Evolutionary conservation across 768 basidiomycete genomes (phyloP).

Genomic region (Auricularia cornea): DNA sequence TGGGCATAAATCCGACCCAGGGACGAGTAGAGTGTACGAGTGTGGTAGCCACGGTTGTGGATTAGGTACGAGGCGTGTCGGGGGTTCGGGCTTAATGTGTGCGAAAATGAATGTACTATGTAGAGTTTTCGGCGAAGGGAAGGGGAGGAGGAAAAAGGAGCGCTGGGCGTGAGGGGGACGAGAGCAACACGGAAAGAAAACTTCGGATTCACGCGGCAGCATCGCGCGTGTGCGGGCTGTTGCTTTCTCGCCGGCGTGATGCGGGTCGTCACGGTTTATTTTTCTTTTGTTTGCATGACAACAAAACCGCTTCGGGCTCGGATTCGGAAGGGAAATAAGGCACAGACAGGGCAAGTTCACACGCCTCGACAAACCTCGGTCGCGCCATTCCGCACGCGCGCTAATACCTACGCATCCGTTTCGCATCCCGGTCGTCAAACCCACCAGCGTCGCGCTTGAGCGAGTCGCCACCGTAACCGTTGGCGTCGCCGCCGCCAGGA

Average conservation of each 20-base stretch:
- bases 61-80: neutral
- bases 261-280: slow-evolving; percentile 1
- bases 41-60: slow-evolving; percentile 1
- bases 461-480: slow-evolving; percentile 39
- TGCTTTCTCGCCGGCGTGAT: neutral
- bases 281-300: neutral
- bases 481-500: slow-evolving; percentile 52
- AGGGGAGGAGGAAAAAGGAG: neutral
- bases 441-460: slow-evolving; percentile 72
- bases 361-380: neutral
- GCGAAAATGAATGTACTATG: neutral
- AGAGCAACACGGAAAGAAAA: neutral
- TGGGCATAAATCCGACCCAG: neutral
- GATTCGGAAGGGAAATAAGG: neutral
- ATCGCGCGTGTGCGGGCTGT: neutral
- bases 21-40: neutral
- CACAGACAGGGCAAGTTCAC: neutral
- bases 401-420: slow-evolving; percentile 71
- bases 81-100: neutral
- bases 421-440: slow-evolving; percentile 73
- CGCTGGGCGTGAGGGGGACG: neutral
- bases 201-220: neutral
- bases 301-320: neutral
- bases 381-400: neutral
- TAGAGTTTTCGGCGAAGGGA: neutral